Base-by-base conservation (phyloP, 1,284 basidiomycete genomes). In the Ganoderma resinaceum region DNA sequence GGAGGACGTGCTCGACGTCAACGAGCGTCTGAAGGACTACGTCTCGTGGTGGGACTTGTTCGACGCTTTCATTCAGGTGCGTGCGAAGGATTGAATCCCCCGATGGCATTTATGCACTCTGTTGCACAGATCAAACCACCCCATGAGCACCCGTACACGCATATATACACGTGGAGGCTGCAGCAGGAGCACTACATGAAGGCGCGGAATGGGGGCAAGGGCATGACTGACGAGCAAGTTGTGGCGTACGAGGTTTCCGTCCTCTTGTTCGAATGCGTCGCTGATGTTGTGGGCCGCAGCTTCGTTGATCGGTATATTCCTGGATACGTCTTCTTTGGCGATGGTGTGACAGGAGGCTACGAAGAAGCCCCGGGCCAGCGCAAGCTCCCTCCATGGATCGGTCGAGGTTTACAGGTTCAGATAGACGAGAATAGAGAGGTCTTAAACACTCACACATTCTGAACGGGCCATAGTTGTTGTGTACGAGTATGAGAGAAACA, bases 111-210 rank as follows among this genome's bases (percentile, higher is more conserved):
- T 26, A n/a, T 20, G 29, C 33, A 33, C 8, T 1, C 26, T 20
- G 1, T 23, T 1, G 6, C 12, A 26, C 38, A 91, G 91, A 86
- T 92, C 40, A 83, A 81, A 70, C 80, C 84, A 3, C 82, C 85
- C 1, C 75, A 82, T 20, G 68, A 76, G 29, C 85, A 85, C 59
- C 83, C 83, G 1, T 89, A 90, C 68, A 82, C 84, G 38, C 82
- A 89, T 66, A 83, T 93, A 38, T 93, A 92, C 78, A 86, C 84
- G 71, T 97, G 95, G 96, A 85, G 95, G 26, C 79, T 93, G 31
- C 85, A 97, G 78, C 95, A 97, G 78, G 96, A 98, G 75, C 93
- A 92, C 68, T 76, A 86, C 62, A 96, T 97, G 95, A 97, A 95
- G 78, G 83, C 86, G 0, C 78, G 78, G 49, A 96, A 95, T 71